Conservation (phyloP, 192 early-diverging fungal genomes). For the Coemansia sp. region DNA sequence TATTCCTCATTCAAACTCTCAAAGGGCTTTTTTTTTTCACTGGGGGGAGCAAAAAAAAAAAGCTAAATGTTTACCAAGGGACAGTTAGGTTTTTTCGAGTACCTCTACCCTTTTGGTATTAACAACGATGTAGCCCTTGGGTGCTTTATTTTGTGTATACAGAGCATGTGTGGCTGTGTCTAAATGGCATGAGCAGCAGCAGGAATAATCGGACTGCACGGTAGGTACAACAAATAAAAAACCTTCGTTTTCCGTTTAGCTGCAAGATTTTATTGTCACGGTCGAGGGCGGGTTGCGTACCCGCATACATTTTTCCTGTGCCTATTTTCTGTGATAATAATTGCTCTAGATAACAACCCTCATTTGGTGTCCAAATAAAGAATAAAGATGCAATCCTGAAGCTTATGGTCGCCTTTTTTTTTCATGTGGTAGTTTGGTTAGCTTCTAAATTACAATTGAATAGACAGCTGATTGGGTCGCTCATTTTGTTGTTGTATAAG, state of each 20-base stretch:
- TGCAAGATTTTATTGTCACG: conserved; percentile 30
- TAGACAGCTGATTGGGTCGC: too few relatives aligned
- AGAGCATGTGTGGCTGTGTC: conserved; percentile 29
- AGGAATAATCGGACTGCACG: conserved; percentile 12
- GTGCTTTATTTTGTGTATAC: not conserved
- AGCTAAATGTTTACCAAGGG: conserved; percentile 1
- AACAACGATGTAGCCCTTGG: conserved; percentile 10
- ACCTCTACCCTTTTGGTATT: conserved; percentile 15
- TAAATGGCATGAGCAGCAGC: conserved; percentile 4
- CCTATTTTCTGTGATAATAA: not conserved
- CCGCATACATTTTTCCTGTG: conserved; percentile 8
- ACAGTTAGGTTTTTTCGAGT: not conserved
- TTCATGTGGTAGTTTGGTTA: too few relatives aligned
- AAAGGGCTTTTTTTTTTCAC: not conserved
- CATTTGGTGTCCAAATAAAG: too few relatives aligned
- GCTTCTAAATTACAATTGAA: too few relatives aligned
- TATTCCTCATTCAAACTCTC: too few relatives aligned
- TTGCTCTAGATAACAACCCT: too few relatives aligned
- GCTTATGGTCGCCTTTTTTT: too few relatives aligned
- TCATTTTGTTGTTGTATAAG: too few relatives aligned
- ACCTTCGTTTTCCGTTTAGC: conserved; percentile 24
- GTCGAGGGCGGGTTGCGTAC: not conserved
- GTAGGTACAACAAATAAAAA: conserved; percentile 9
- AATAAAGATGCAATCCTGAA: too few relatives aligned
- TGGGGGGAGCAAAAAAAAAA: not conserved